Base-by-base conservation (phyloP, 2,329 filamentous ascomycete species). In the Penicillium nordicum region DNA sequence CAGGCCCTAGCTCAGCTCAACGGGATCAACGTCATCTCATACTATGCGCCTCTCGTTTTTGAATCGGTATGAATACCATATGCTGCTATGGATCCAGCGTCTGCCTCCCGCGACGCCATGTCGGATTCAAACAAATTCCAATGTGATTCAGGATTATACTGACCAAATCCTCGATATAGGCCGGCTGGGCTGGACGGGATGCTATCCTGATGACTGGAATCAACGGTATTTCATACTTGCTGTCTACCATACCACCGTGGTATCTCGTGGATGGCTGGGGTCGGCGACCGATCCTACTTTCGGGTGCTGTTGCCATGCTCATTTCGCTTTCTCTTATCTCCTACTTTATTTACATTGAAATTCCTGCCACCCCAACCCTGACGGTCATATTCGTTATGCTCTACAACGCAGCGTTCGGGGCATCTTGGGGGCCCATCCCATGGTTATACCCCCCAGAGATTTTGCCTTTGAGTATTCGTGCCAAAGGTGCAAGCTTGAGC, bases 401-500 rank as follows among this genome's bases (percentile, higher is more conserved):
- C 48, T 99, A 97, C 78, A 99, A 99, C 69, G 94, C 93, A 5
- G 89, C 94, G 8, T 99, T 97, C 72, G 94, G 94, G 46, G 96
- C 92, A 70, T 89, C 86, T n/a, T 99, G 94, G 94, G 94, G 94
- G 18, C 94, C 94, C 1, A 96, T 99, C 59, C 94, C 94, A 9
- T 99, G 94, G 94, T 80, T 99, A 16, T 97, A 97, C 73, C 94
- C 94, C 14, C 94, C 94, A n/a, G 94, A 99, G 81, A 99, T 99
- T 77, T 81, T 99, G 42, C 94, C 94, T 5, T 81, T 99, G 58
- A 97, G 92, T 79, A 97, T 97, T 71, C 88, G 94, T 68, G 96
- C 93, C 58, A 97, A 97, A 80, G 94, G 94, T 59, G 93, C 94
- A 52, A 96, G 92, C 82, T 77, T 99, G 72, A 97, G 93, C 58